Evolutionary conservation across 2,329 filamentous ascomycete species (phyloP).

Genomic region (Claviceps maximensis): DNA sequence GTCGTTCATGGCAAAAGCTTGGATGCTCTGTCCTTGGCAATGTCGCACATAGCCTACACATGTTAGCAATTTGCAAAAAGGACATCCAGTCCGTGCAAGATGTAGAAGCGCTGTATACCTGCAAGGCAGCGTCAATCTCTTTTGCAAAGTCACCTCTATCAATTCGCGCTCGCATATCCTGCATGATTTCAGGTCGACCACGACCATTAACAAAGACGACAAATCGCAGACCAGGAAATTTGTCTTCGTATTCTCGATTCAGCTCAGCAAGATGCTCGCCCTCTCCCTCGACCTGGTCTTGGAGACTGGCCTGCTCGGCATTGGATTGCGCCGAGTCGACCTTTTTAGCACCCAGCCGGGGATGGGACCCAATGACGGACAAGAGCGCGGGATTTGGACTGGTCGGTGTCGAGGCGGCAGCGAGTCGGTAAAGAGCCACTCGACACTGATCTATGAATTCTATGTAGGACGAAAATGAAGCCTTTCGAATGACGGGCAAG

Average conservation of each 20-base stretch:
- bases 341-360: slow-evolving; percentile 67
- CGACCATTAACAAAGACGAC: slow-evolving; percentile 88
- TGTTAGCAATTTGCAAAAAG: slow-evolving; percentile 9
- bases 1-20: slow-evolving; percentile 34
- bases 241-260: slow-evolving; percentile 68
- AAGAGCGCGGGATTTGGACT: slow-evolving; percentile 44
- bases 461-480: slow-evolving; percentile 51
- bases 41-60: slow-evolving; percentile 74
- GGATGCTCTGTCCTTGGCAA: slow-evolving; percentile 63
- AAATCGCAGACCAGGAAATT: slow-evolving; percentile 72
- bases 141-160: slow-evolving; percentile 47
- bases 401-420: slow-evolving; percentile 31
- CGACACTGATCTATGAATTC: slow-evolving; percentile 56
- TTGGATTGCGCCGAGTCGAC: slow-evolving; percentile 70
- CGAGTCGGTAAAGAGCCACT: slow-evolving; percentile 46
- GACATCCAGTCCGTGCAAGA: not conserved
- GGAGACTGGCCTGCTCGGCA: slow-evolving; percentile 68
- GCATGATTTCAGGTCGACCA: slow-evolving; percentile 59
- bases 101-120: slow-evolving; percentile 34
- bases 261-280: slow-evolving; percentile 48
- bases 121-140: slow-evolving; percentile 62
- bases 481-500: slow-evolving; percentile 46
- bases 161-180: slow-evolving; percentile 68
- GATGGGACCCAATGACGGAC: slow-evolving; percentile 66
- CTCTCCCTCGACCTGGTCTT: slow-evolving; percentile 28